Base-by-base conservation (phyloP, 83 land plant genomes). In the Picea abies region DNA sequence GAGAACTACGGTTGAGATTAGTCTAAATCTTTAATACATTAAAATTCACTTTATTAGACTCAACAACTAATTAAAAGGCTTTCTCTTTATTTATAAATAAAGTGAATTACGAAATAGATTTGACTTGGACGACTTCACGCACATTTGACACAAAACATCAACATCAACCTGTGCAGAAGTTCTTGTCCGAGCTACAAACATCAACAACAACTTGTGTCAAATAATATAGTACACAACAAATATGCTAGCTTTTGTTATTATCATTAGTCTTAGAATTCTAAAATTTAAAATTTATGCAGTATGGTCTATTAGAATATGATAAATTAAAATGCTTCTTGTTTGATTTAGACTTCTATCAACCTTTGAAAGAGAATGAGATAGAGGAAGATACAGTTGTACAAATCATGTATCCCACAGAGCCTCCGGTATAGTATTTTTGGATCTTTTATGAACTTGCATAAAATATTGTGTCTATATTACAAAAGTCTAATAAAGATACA, bases 371-470 rank as follows among this genome's bases (percentile, higher is more conserved):
- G 76, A 93, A 92, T 73, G 96, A 94, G 62, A 76, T 88, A 79
- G 96, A 94, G 39, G 84, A 87, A 39, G 88, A 91, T 66, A 94
- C 94, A n/a, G 86, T 84, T 64, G 93, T 94, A 78, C 67, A 72
- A 7, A 90, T 93, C 23, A 77, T 91, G 72, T 93, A 78, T 83
- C 94, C 96, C 47, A 11, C 60, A 12, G 96, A 93, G 39, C 90
- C 93, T 68, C 95, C 93, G 25, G 95, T 93, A 86, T 70, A 87
- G 22, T 41, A 39, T 35, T 68, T 35, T 32, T 4, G 25, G 3
- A 56, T 16, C 39, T 69, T 69, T 69, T 1, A 35, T 35, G 39
- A 69, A 16, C 17, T 69, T 69, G 15, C 17, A 19, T 69, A 25
- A 29, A 66, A 14, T 25, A 23, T 11, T 19, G 5, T 19, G 5